A percentile compares a stretch with the other conserved stretches of the same genome.
Conservation (phyloP, 805 yeast species). For the Cyberlindnera americana region DNA sequence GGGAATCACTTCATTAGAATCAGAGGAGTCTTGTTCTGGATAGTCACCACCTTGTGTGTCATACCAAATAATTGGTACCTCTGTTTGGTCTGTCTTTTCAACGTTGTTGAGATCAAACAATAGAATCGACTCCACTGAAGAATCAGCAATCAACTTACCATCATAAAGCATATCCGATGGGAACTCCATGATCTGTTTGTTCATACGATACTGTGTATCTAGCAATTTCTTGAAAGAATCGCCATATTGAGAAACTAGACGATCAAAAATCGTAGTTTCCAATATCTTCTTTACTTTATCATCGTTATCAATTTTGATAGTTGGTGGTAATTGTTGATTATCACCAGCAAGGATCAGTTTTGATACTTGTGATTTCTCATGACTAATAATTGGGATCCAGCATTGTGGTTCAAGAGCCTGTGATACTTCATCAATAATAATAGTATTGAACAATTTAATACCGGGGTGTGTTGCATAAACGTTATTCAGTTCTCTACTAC, state of each 20-base stretch:
- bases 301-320: slow-evolving; percentile 58
- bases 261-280: slow-evolving; percentile 74
- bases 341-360: slow-evolving; percentile 87
- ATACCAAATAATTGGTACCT: slow-evolving; percentile 66
- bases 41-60: slow-evolving; percentile 92
- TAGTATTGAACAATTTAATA: slow-evolving; percentile 58
- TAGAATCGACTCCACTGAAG: slow-evolving; percentile 47
- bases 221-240: slow-evolving; percentile 52
- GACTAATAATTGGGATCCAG: slow-evolving; percentile 86
- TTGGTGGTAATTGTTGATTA: slow-evolving; percentile 88
- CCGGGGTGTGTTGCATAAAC: slow-evolving; percentile 36
- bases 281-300: slow-evolving; percentile 41
- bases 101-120: slow-evolving; percentile 54
- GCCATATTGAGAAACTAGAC: slow-evolving; percentile 53
- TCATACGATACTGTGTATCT: slow-evolving; percentile 86
- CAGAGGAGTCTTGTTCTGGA: slow-evolving; percentile 51
- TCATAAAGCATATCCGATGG: slow-evolving; percentile 67
- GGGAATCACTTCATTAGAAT: slow-evolving; percentile 29
- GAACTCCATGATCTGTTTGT: slow-evolving; percentile 69
- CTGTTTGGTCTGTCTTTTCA: slow-evolving; percentile 51
- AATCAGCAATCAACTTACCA: slow-evolving; percentile 59
- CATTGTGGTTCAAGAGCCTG: slow-evolving; percentile 94
- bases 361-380: slow-evolving; percentile 38
- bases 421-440: slow-evolving; percentile 93
- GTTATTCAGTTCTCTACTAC: slow-evolving; percentile 62